Percentiles rank a stretch among this genome's conserved stretches.
Evolutionary conservation across 345 rosid genomes (phyloP).

Genomic region (Brassica incana): DNA sequence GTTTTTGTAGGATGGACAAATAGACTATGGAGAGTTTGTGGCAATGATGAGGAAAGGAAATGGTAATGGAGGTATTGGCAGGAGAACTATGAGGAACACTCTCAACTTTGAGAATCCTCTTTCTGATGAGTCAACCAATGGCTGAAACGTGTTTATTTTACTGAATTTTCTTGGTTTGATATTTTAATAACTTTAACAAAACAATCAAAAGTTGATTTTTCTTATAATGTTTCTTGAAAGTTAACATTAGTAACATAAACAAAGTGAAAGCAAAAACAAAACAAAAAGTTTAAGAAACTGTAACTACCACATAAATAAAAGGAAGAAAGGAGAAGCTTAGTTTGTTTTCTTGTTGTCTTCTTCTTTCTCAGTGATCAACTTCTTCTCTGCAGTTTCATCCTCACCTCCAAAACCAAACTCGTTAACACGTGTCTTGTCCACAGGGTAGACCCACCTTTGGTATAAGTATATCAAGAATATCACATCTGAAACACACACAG

Average conservation of each 20-base stretch:
- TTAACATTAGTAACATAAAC: not conserved
- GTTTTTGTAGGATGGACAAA: constrained; percentile 64
- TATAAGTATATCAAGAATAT: constrained; percentile 86
- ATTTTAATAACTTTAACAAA: not conserved
- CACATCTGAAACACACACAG: constrained; percentile 80
- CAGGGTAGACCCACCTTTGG: constrained; percentile 93
- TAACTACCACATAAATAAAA: not conserved
- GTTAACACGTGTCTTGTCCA: constrained; percentile 85
- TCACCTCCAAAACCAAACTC: constrained; percentile 96
- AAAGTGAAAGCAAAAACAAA: constrained; percentile 6
- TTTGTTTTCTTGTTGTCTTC: constrained; percentile 69
- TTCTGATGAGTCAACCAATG: constrained; percentile 12
- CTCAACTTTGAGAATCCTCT: constrained; percentile 53
- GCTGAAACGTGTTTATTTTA: too few relatives aligned
- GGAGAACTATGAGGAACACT: constrained; percentile 58
- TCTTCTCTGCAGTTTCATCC: constrained; percentile 46
- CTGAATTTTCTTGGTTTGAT: not conserved
- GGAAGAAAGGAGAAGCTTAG: constrained; percentile 28
- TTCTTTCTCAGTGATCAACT: constrained; percentile 37
- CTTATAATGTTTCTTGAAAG: not conserved
- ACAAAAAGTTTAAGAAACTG: constrained; percentile 13
- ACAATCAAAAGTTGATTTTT: not conserved
- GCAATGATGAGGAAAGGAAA: constrained; percentile 83
- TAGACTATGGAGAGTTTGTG: constrained; percentile 71
- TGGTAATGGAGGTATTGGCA: constrained; percentile 56